These are phyloP conservation scores for Saksenaea vasiformis DNA, from an alignment of 371 early-diverging fungal species.

Conservation along the genomic window DNA sequence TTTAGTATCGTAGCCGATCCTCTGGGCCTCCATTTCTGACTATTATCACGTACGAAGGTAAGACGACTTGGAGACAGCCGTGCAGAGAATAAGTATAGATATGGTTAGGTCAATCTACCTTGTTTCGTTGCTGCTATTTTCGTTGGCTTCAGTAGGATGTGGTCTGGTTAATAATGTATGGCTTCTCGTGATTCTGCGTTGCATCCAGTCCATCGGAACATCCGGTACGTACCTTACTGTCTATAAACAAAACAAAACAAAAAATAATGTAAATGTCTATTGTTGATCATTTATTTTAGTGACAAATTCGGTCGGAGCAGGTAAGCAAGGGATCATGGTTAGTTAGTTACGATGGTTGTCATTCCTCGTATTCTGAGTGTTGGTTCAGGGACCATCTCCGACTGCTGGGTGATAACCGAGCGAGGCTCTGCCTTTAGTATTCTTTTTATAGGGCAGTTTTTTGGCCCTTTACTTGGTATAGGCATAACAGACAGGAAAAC, in stretches of 20 bases:
- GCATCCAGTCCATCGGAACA: constrained; percentile 66
- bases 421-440: constrained; percentile 46
- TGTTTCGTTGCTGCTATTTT: constrained; percentile 53
- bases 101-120: constrained; percentile 53
- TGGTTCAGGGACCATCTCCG: constrained; percentile 30
- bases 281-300: constrained; percentile 13
- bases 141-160: constrained; percentile 60
- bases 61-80: too few species aligned
- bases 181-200: constrained; percentile 57
- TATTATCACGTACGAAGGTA: constrained; percentile 50
- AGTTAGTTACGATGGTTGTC: too few species aligned
- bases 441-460: constrained; percentile 57
- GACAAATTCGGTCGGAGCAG: constrained; percentile 44
- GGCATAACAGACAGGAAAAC: neutral
- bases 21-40: constrained; percentile 72
- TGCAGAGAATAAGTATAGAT: neutral
- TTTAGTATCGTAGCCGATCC: constrained; percentile 32
- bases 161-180: constrained; percentile 55
- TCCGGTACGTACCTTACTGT: constrained; percentile 44
- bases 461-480: constrained; percentile 57
- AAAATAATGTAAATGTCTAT: neutral
- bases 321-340: neutral
- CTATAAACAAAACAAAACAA: neutral
- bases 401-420: constrained; percentile 40
- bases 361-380: neutral